These are phyloP conservation scores for Penicillium occitanis DNA, from an alignment of 2,329 filamentous ascomycete species.

Conservation along the genomic window DNA sequence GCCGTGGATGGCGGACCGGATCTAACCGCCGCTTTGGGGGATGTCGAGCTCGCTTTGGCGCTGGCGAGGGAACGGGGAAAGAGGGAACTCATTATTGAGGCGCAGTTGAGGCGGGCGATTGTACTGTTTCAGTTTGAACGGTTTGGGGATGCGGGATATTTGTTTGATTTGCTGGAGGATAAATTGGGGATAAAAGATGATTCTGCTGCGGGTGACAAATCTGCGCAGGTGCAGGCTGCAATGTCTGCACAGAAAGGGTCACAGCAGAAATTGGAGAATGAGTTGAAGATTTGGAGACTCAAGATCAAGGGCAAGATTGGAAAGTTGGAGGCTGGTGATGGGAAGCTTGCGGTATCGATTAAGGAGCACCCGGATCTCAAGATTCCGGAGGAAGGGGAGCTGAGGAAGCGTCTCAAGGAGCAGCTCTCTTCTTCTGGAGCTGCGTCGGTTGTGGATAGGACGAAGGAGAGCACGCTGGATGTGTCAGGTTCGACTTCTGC, in stretches of 20 bases:
- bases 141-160: constrained; percentile 72
- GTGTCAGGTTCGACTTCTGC: constrained; percentile 12
- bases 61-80: constrained; percentile 67
- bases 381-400: constrained; percentile 42
- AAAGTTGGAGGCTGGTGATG: constrained; percentile 51
- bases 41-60: constrained; percentile 66
- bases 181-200: constrained; percentile 47
- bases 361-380: constrained; percentile 55
- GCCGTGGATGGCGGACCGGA: constrained; percentile 49
- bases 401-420: constrained; percentile 36
- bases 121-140: constrained; percentile 67
- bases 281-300: constrained; percentile 58
- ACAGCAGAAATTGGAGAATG: constrained; percentile 32
- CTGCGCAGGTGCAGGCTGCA: constrained; percentile 31
- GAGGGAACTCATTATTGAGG: constrained; percentile 73
- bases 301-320: constrained; percentile 57
- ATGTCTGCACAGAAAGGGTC: constrained; percentile 18
- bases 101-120: constrained; percentile 77
- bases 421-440: constrained; percentile 28
- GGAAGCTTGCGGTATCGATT: constrained; percentile 46
- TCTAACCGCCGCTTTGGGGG: constrained; percentile 58
- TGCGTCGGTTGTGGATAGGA: constrained; percentile 11
- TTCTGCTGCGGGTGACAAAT: constrained; percentile 38
- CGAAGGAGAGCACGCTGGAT: constrained; percentile 14
- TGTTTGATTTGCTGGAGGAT: constrained; percentile 59